Evolutionary conservation across 768 basidiomycete genomes (phyloP).

Genomic region (Strobilomyces confusus): DNA sequence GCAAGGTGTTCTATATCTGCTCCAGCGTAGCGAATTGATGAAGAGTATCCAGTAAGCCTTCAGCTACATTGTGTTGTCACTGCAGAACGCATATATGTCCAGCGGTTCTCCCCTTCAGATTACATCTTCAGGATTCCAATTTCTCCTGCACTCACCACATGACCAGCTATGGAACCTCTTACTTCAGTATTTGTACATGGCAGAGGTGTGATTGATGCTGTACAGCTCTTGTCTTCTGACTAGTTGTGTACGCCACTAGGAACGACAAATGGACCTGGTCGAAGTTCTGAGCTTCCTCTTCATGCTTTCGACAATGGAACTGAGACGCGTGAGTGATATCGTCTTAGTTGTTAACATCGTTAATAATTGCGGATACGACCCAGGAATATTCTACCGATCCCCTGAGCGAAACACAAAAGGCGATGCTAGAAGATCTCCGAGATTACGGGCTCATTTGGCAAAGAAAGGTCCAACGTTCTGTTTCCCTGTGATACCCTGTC

Average conservation of each 20-base stretch:
- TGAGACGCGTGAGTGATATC: conserved; percentile 64
- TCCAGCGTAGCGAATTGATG: conserved; percentile 88
- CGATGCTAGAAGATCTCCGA: conserved; percentile 88
- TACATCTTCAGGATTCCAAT: conserved; percentile 94
- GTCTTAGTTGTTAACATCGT: not conserved
- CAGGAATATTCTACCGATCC: conserved; percentile 89
- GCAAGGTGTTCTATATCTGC: conserved; percentile 76
- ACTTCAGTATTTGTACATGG: conserved; percentile 83
- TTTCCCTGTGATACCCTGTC: conserved; percentile 9
- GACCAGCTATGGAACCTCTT: conserved; percentile 94
- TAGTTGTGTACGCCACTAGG: conserved; percentile 39
- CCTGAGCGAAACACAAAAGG: conserved; percentile 72
- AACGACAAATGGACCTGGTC: conserved; percentile 87
- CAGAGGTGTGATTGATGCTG: conserved; percentile 52
- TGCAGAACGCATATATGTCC: not conserved
- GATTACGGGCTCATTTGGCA: conserved; percentile 96
- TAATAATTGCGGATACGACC: not conserved
- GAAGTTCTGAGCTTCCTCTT: conserved; percentile 93
- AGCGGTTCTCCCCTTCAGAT: conserved; percentile 68
- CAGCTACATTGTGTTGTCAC: not conserved
- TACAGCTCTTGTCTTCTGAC: conserved; percentile 11
- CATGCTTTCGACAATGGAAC: conserved; percentile 96
- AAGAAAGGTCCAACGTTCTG: conserved; percentile 50
- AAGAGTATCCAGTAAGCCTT: conserved; percentile 54
- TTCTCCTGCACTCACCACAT: conserved; percentile 90